A percentile compares a stretch with the other conserved stretches of the same genome.
These are phyloP conservation scores for Talaromyces liani DNA, from an alignment of 495 filamentous ascomycete genomes.

Conservation along the genomic window DNA sequence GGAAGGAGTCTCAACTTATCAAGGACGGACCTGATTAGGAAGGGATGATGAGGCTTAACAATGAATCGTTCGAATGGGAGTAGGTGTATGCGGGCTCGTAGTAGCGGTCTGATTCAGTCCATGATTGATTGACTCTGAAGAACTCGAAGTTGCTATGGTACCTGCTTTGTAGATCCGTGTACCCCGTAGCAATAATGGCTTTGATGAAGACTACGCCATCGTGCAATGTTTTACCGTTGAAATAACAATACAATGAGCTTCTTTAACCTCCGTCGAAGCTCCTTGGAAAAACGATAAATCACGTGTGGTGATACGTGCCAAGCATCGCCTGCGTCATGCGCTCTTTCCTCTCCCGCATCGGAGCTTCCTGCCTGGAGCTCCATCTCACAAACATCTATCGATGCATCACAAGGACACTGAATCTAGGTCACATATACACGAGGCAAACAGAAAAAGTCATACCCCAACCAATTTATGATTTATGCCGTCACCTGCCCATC, in stretches of 20 bases:
- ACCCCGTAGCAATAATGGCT: background rate
- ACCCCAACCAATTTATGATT: background rate
- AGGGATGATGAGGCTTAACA: background rate
- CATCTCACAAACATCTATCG: background rate
- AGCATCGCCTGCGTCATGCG: slow-evolving; percentile 2
- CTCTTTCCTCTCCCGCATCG: background rate
- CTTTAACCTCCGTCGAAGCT: background rate
- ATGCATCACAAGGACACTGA: background rate
- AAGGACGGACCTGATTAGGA: background rate
- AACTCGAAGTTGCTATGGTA: background rate
- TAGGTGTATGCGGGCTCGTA: background rate
- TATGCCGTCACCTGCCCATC: background rate
- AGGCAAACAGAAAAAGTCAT: background rate
- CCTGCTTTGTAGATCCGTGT: background rate
- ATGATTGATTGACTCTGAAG: background rate
- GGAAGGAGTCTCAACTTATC: background rate
- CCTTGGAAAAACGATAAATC: background rate
- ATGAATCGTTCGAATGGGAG: background rate
- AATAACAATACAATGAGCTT: background rate
- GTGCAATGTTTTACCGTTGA: background rate
- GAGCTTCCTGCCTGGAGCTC: background rate
- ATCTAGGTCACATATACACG: background rate
- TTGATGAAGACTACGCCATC: background rate
- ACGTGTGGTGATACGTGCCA: background rate
- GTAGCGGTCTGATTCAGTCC: background rate